Conservation (phyloP, 768 basidiomycete genomes). For the Serendipita indica region DNA sequence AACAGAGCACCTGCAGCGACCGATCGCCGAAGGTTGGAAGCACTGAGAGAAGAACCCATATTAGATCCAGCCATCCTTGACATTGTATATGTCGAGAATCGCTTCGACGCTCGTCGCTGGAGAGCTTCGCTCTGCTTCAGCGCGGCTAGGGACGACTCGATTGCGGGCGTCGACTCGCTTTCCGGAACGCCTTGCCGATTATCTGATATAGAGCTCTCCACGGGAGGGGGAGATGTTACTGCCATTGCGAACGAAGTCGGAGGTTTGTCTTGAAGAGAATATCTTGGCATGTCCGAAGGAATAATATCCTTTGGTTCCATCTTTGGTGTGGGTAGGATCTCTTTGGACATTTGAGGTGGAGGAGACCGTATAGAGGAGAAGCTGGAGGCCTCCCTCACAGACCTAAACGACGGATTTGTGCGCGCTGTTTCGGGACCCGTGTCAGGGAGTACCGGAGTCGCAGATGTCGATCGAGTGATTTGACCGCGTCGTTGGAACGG, state of each 20-base stretch:
- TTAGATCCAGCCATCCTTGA: conserved; percentile 69
- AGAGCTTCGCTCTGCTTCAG: conserved; percentile 75
- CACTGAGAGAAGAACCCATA: conserved; percentile 25
- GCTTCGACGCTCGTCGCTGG: conserved; percentile 85
- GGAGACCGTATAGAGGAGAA: conserved; percentile 6
- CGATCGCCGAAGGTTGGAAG: conserved; percentile 24
- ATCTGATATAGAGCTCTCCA: neutral
- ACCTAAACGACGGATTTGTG: neutral
- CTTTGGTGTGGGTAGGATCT: neutral
- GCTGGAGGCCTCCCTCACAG: neutral
- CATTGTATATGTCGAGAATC: conserved; percentile 89
- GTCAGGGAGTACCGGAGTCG: neutral
- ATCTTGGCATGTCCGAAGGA: conserved; percentile 60
- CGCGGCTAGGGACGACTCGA: conserved; percentile 73
- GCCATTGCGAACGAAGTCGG: conserved; percentile 30
- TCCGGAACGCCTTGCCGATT: conserved; percentile 29
- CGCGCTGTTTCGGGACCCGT: neutral
- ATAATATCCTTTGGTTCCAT: conserved; percentile 17
- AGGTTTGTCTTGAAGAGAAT: conserved; percentile 65
- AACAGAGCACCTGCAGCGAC: conserved; percentile 43
- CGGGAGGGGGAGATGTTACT: conserved; percentile 21
- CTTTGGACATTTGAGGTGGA: conserved; percentile 22
- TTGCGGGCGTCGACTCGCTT: conserved; percentile 30
- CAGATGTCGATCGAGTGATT: neutral
- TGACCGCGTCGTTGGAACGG: neutral